Base-by-base conservation (phyloP, 192 early-diverging fungal genomes). In the Umbelopsis sp. region DNA sequence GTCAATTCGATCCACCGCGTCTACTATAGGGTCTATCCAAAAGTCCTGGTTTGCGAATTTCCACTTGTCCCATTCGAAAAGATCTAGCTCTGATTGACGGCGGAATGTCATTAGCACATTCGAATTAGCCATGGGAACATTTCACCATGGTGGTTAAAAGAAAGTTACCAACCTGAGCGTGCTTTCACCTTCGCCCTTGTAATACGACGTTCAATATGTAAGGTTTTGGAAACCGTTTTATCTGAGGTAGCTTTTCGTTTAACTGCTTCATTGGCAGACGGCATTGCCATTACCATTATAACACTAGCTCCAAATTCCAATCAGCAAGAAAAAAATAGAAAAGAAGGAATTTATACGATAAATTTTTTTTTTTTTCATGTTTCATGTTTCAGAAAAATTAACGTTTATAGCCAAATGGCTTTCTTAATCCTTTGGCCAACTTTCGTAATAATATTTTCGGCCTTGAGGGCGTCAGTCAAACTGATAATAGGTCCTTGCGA, bases 1-100 rank as follows among this genome's bases (percentile, higher is more conserved):
- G 54, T 87, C 83, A 44, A 89, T 88, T 24, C 90, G 78, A 25
- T 77, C 66, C 8, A 89, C 80, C 29, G 78, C 83, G 54, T 89
- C 87, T 9, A 76, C 67, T 17, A 51, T 72, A 2, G 77, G 69
- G n/a, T 81, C 68, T 25, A 88, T 83, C 67, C 76, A 84, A 66
- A 86, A 89, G 59, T 89, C 82, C 21, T 80, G 70, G 25, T 77
- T 69, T 24, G 79, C 72, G 69, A 83, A 89, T 20, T 80, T 66
- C 53, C 80, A 79, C 67, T 85, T 84, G 11, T 77, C 54, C 91
- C 89, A 91, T 47, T 83, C 82, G 65, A 86, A 84, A n/a, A 83
- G 69, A 66, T 91, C 86, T 8, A 92, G 76, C 74, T 92, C 91
- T 90, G 74, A 43, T 26, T 29, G 22, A 26, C n/a, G n/a, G 7